Conservation (phyloP, 2,329 filamentous ascomycete species). For the Fusarium sp. region DNA sequence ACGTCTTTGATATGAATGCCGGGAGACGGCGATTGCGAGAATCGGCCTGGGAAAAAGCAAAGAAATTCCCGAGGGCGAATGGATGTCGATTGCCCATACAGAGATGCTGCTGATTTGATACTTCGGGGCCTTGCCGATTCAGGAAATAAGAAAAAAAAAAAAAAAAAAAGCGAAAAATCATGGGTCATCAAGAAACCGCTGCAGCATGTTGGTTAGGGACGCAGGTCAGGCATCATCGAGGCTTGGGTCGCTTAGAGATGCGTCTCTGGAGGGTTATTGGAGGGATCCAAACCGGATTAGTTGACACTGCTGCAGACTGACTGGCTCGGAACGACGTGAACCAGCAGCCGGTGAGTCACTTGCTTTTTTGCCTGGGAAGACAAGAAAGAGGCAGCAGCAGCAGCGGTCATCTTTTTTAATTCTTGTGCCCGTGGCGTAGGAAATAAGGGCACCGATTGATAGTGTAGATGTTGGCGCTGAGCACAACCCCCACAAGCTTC, state of each 20-base stretch:
- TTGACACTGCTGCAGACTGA: slow-evolving; percentile 11
- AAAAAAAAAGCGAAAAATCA: neutral
- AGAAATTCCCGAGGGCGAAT: neutral
- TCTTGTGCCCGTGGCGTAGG: neutral
- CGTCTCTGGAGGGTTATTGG: slow-evolving; percentile 2
- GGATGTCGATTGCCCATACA: neutral
- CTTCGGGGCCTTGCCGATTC: neutral
- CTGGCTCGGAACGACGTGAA: slow-evolving; percentile 10
- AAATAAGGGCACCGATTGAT: neutral
- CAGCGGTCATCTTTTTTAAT: neutral
- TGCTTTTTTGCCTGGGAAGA: neutral
- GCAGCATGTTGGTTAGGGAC: neutral
- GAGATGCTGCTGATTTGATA: neutral
- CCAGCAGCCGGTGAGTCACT: slow-evolving; percentile 15
- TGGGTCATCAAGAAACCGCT: neutral
- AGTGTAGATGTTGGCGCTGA: neutral
- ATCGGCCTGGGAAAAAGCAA: slow-evolving; percentile 12
- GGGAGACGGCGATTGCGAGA: neutral
- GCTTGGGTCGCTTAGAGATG: slow-evolving; percentile 6
- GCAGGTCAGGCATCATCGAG: neutral
- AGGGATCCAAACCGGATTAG: neutral
- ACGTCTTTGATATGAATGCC: neutral
- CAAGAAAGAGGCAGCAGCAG: neutral
- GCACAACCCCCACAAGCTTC: neutral
- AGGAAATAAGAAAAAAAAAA: neutral